phyloP scores from a whole-genome alignment of 495 filamentous ascomycete species.

The Penicillium steckii region DNA sequence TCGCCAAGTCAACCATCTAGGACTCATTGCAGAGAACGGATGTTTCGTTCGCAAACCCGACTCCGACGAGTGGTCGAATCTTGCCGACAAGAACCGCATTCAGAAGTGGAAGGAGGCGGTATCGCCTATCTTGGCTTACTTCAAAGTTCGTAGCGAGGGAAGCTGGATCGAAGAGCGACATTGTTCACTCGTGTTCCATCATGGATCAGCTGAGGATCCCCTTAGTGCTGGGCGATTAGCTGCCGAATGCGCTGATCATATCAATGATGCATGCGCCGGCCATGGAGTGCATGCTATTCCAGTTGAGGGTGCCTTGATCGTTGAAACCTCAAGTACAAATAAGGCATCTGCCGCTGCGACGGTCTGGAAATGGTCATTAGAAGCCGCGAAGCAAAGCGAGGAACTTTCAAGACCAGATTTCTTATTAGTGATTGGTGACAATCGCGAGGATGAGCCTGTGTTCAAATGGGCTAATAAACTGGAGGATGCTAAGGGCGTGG shows the following conservation, averaged over 20 bases:
- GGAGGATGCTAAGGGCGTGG: constrained; percentile 49
- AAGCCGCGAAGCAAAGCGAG: constrained; percentile 29
- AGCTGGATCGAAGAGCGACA: constrained; percentile 82
- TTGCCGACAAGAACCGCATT: constrained; percentile 66
- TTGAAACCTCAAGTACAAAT: constrained; percentile 77
- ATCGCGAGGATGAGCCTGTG: constrained; percentile 86
- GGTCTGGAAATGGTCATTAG: constrained; percentile 61
- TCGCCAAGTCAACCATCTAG: constrained; percentile 70
- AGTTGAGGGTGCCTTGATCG: constrained; percentile 71
- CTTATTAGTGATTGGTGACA: constrained; percentile 81
- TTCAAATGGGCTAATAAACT: constrained; percentile 91
- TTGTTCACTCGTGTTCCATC: constrained; percentile 85
- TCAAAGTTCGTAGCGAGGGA: constrained; percentile 81
- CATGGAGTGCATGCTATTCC: constrained; percentile 82
- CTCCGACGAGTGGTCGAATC: constrained; percentile 66
- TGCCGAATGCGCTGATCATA: constrained; percentile 83
- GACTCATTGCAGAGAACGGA: constrained; percentile 89
- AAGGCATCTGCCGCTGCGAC: constrained; percentile 75
- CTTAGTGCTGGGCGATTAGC: constrained; percentile 71
- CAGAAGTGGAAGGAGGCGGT: constrained; percentile 76
- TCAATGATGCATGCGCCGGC: constrained; percentile 84
- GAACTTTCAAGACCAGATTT: constrained; percentile 62
- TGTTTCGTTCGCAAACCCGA: constrained; percentile 77
- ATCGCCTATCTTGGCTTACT: constrained; percentile 75
- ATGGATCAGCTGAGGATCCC: constrained; percentile 75